Evolutionary conservation across 495 filamentous ascomycete genomes (phyloP).

Genomic region (Penicillium angulare): DNA sequence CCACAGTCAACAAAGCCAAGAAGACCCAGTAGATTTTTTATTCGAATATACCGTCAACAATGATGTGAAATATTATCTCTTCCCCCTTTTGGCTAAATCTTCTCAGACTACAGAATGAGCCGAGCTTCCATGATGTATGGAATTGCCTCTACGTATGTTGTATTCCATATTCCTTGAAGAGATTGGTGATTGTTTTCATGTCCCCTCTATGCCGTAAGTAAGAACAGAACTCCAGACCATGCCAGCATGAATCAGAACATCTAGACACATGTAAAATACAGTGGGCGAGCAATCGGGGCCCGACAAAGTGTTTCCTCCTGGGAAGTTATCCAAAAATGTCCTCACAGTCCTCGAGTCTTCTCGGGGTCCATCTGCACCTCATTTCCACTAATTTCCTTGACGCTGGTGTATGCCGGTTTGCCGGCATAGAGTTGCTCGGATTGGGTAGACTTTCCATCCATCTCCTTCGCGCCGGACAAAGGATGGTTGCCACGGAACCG

Average conservation of each 20-base stretch:
- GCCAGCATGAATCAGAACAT: slow-evolving; percentile 24
- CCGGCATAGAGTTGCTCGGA: slow-evolving; percentile 74
- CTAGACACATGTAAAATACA: slow-evolving; percentile 8
- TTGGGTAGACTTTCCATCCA: slow-evolving; percentile 49
- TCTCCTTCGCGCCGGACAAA: slow-evolving; percentile 58
- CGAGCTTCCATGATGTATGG: not conserved
- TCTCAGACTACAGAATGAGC: slow-evolving; percentile 1
- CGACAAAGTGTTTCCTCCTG: not conserved
- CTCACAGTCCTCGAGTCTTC: slow-evolving; percentile 47
- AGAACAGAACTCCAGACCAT: slow-evolving; percentile 27
- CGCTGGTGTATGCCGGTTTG: slow-evolving; percentile 62
- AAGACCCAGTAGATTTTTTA: slow-evolving; percentile 63
- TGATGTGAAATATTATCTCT: slow-evolving; percentile 15
- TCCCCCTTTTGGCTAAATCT: not conserved
- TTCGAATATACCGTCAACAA: slow-evolving; percentile 18
- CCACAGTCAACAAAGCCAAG: slow-evolving; percentile 52
- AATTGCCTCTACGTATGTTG: not conserved
- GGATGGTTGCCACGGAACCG: slow-evolving; percentile 96
- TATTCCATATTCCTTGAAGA: not conserved
- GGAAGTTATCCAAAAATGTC: not conserved
- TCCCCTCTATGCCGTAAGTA: slow-evolving; percentile 1
- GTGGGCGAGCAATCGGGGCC: not conserved
- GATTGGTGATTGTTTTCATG: slow-evolving; percentile 9
- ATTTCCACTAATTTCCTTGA: slow-evolving; percentile 45
- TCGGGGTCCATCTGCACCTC: slow-evolving; percentile 53